Evolutionary conservation across 1,139 yeast genomes (phyloP), one percentile per base, ranked within the genome.

Genomic region (Blastobotrys serpentis): DNA sequence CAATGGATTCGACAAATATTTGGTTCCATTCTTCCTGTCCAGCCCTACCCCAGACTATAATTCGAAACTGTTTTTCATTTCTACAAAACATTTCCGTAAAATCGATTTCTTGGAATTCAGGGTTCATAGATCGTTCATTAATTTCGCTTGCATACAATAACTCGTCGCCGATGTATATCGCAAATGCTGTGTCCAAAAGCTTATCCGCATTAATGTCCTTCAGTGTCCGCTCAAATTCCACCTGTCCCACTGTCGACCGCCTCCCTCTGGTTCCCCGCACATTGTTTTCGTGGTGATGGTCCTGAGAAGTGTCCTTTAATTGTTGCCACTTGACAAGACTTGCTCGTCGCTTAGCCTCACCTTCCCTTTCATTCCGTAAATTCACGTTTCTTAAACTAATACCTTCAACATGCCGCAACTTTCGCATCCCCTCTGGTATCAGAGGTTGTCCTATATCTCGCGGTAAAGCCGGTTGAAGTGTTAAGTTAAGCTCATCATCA

Each of bases 91-190:
- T 25, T 19, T 42, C 26, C 1, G 49, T 29, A 32, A 58, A 48
- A 33, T 63, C 64, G n/a, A 67, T 55, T 44, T 66, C 73, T 17
- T 58, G 62, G 53, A 70, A 71, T 37, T 62, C 66, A 3, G 72
- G 70, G 51, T 69, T 65, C 43, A 67, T 58, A 2, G 71, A 62
- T 5, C 64, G 52, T 3, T 58, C 47, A 10, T 62, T 61, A 7
- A 65, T 58, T 51, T 76, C 74, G 52, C 78, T 73, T 3, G 74
- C 63, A 46, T 73, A 73, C 39, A 74, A 57, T 4, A 61, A 58
- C 13, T 64, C 56, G 36, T 59, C 56, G 17, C 63, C 59, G 6
- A 58, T 59, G 48, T 71, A 73, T 4, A 74, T 36, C 0, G 74
- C 68, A 43, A 66, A 67, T 53, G 72, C 71, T 3, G 65, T 63